A percentile compares a stretch with the other conserved stretches of the same genome.
phyloP scores from a whole-genome alignment of 208 protist genomes.

The Naegleria lovaniensis region DNA sequence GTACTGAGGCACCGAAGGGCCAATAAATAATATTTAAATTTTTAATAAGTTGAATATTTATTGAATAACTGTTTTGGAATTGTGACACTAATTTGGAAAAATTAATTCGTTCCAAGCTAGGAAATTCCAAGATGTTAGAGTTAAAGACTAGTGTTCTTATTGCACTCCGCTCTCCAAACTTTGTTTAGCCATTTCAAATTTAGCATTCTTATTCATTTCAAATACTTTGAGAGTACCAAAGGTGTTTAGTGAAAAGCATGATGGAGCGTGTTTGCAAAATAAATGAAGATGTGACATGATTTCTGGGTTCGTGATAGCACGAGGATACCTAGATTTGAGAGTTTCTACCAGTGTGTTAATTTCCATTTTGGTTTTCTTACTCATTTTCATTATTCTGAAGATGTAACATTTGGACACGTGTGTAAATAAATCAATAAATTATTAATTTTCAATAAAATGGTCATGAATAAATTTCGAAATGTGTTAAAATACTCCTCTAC shows the following conservation, averaged over 20 bases:
- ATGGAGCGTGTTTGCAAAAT: neutral
- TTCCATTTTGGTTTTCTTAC: neutral
- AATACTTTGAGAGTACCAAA: neutral
- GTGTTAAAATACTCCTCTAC: neutral
- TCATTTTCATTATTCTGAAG: neutral
- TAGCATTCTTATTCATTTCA: neutral
- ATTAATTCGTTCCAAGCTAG: too few species aligned
- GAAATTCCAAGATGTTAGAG: too few species aligned
- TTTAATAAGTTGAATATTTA: too few species aligned
- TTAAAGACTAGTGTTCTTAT: too few species aligned
- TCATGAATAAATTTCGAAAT: too few species aligned
- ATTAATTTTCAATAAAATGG: too few species aligned
- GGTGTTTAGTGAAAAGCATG: neutral
- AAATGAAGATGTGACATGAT: neutral
- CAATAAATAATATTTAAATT: too few species aligned
- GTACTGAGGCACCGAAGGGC: too few species aligned
- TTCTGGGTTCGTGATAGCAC: neutral
- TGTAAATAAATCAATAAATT: too few species aligned
- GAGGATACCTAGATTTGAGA: neutral
- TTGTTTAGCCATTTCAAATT: neutral
- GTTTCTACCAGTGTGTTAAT: neutral
- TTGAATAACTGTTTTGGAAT: too few species aligned
- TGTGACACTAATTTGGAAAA: too few species aligned
- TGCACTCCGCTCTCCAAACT: neutral
- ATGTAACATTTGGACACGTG: neutral